Base-by-base conservation (phyloP, 306 rosid species). In the Lotus japonicus region DNA sequence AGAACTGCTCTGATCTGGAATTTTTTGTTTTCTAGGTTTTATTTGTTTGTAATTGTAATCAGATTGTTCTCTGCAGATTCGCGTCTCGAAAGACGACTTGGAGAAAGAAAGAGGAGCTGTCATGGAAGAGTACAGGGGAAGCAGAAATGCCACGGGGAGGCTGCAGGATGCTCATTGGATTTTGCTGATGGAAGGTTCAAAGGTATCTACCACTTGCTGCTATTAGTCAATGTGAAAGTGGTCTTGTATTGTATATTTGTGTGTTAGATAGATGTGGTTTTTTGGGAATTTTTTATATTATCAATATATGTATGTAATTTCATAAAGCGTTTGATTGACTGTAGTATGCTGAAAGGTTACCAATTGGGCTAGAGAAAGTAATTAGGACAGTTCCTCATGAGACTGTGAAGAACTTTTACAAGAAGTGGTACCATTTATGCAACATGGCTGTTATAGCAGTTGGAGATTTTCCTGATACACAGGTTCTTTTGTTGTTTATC, bases 381-480 rank as follows among this genome's bases (percentile, higher is more conserved):
- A 92, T 92, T 84, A 85, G 89, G 77, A 80, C 85, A 0, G 97
- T 90, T 35, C 75, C 97, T 68, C 65, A 88, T 1, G 94, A 86
- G 79, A 90, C 94, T n/a, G 98, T 90, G 71, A 92, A 78, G 83
- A 71, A 57, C 53, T 92, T 90, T 76, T 92, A 90, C 80, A 51
- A 81, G 77, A 92, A 88, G 79, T 92, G 98, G 97, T 92, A 92
- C 72, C 88, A 86, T 81, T 81, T 92, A 68, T 76, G 87, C 82
- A 90, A 92, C 69, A 92, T 90, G 98, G 98, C 98, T 41, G 96
- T 92, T 52, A 84, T 92, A 73, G 97, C 98, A 50, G 96, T 92
- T 59, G 98, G 98, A 56, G 97, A 92, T 87, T 90, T 92, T 77
- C 60, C 94, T 79, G 90, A 92, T 66, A 81, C 97, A 4, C 79